phyloP scores from a whole-genome alignment of 2,329 filamentous ascomycete species.

The Pseudogymnoascus sp. region DNA sequence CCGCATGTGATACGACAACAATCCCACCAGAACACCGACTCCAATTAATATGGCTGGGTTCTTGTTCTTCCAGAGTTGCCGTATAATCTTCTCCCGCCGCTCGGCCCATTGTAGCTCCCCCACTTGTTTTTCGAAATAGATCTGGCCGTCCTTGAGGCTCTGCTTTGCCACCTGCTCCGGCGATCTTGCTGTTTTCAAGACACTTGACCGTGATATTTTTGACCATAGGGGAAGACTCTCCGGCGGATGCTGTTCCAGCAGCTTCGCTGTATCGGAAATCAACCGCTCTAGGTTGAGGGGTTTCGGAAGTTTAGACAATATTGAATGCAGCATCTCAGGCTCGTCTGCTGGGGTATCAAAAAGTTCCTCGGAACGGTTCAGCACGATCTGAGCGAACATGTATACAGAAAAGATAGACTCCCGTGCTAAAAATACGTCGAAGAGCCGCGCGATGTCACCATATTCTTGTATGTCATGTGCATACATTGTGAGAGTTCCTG shows the following conservation, averaged over 20 bases:
- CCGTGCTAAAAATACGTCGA: slow-evolving; percentile 82
- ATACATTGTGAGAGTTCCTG: slow-evolving; percentile 92
- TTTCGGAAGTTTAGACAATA: slow-evolving; percentile 78
- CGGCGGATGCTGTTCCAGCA: slow-evolving; percentile 66
- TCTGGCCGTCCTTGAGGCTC: slow-evolving; percentile 58
- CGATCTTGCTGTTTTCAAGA: slow-evolving; percentile 73
- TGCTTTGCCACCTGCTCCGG: slow-evolving; percentile 44
- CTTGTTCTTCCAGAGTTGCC: slow-evolving; percentile 57
- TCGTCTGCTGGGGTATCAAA: slow-evolving; percentile 76
- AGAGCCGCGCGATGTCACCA: slow-evolving; percentile 79
- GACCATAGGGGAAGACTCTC: slow-evolving; percentile 66
- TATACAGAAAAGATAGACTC: slow-evolving; percentile 89
- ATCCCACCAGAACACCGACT: slow-evolving; percentile 59
- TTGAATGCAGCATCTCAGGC: slow-evolving; percentile 85
- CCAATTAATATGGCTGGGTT: slow-evolving; percentile 56
- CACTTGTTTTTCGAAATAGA: slow-evolving; percentile 64
- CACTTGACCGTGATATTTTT: slow-evolving; percentile 66
- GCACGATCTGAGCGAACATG: slow-evolving; percentile 81
- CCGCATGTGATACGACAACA: slow-evolving; percentile 62
- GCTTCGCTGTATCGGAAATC: slow-evolving; percentile 55
- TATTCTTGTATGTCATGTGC: slow-evolving; percentile 93
- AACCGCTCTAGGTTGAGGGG: slow-evolving; percentile 74
- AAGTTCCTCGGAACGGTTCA: slow-evolving; percentile 75
- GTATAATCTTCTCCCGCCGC: slow-evolving; percentile 42
- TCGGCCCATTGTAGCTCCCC: slow-evolving; percentile 65